These are phyloP conservation scores for Pleurozium schreberi DNA, from an alignment of 225 moss, liverwort and hornwort species.

Conservation along the genomic window DNA sequence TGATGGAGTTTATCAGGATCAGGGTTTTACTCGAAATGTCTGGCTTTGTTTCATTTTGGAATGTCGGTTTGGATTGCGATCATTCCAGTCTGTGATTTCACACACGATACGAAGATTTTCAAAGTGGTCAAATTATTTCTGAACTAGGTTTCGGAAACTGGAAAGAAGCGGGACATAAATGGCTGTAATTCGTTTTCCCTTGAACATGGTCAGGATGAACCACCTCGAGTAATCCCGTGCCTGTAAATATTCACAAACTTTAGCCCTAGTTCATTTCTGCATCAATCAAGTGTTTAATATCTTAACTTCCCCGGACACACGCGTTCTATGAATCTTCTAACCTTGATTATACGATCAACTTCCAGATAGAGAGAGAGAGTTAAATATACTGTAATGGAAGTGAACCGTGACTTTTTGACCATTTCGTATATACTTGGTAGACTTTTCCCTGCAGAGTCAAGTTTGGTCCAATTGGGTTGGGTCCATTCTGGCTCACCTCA, in stretches of 20 bases:
- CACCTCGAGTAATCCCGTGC: background rate
- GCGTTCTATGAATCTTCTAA: background rate
- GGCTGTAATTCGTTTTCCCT: no score
- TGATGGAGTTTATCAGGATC: background rate
- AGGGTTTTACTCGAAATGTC: background rate
- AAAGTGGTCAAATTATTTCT: no score
- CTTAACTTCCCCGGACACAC: no score
- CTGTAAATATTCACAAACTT: background rate
- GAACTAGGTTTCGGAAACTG: no score
- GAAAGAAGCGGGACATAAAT: no score
- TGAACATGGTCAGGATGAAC: no score
- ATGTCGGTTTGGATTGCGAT: background rate
- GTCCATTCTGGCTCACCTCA: background rate
- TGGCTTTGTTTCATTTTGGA: background rate
- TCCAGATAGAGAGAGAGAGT: no score
- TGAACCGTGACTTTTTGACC: background rate
- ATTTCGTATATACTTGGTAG: background rate
- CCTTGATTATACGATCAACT: background rate
- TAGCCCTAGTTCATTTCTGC: background rate
- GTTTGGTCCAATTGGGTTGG: background rate
- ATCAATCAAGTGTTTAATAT: background rate
- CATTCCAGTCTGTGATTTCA: no score
- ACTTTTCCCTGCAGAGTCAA: background rate
- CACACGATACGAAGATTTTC: no score
- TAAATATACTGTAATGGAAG: no score